Conservation (phyloP, 345 rosid genomes). For the Lepidium aucheri region DNA sequence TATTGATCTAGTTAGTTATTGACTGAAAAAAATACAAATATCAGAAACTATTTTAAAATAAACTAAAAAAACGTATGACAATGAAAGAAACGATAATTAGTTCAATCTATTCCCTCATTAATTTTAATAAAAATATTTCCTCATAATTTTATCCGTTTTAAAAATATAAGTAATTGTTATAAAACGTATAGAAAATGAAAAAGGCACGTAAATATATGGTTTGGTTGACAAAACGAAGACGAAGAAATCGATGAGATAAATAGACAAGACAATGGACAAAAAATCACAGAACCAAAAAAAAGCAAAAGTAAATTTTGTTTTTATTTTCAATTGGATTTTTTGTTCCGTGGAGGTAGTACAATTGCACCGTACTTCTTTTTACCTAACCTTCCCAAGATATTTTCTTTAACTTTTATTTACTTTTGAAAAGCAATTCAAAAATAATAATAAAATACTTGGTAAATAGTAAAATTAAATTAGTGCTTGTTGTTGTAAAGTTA, state of each 20-base stretch:
- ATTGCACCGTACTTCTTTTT: conserved; percentile 25
- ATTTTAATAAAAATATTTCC: no score
- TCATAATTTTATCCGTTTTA: no score
- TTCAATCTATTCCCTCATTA: no score
- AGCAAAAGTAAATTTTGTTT: conserved; percentile 1
- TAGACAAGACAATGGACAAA: background rate
- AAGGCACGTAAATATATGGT: background rate
- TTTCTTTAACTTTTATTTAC: background rate
- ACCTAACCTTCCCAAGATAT: background rate
- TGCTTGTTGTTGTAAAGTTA: background rate
- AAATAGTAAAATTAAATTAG: background rate
- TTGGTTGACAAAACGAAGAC: conserved; percentile 7
- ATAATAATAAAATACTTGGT: background rate
- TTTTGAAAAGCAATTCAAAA: background rate
- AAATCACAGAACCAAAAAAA: background rate
- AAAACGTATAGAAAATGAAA: background rate
- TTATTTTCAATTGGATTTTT: background rate
- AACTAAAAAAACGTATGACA: no score
- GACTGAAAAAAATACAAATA: no score
- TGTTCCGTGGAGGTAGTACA: conserved; percentile 24
- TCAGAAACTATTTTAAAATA: no score
- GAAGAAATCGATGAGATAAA: background rate
- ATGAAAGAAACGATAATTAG: no score
- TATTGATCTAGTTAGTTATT: no score
- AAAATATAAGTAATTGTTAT: no score